Evolutionary conservation across 805 yeast genomes (phyloP).

Genomic region (Candida corydali): DNA sequence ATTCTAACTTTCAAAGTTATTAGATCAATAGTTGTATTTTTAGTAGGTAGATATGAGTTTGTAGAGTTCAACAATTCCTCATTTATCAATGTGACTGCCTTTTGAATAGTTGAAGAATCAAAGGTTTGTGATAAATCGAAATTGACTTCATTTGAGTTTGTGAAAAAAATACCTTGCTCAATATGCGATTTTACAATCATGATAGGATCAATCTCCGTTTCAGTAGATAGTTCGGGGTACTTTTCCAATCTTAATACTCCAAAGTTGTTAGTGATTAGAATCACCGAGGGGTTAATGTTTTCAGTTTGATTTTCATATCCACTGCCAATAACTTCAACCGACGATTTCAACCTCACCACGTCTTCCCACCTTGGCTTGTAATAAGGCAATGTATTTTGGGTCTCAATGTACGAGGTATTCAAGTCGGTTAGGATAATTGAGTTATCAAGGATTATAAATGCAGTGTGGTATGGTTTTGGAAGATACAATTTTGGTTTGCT

Average conservation of each 20-base stretch:
- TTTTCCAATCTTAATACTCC: constrained; percentile 64
- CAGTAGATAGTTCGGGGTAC: constrained; percentile 14
- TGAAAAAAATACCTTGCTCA: constrained; percentile 78
- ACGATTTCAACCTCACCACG: constrained; percentile 51
- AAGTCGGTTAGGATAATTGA: constrained; percentile 67
- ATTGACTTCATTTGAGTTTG: constrained; percentile 42
- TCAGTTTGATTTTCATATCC: constrained; percentile 45
- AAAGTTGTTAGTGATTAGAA: constrained; percentile 44
- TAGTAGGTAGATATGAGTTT: constrained; percentile 54
- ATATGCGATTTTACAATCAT: constrained; percentile 65
- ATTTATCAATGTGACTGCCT: constrained; percentile 46
- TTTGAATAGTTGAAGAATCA: constrained; percentile 13
- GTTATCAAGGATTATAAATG: constrained; percentile 55
- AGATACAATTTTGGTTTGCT: constrained; percentile 47
- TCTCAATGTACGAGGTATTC: constrained; percentile 27
- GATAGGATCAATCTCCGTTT: constrained; percentile 15
- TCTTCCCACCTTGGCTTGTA: constrained; percentile 76
- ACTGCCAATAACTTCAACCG: constrained; percentile 52
- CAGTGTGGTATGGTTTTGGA: constrained; percentile 57
- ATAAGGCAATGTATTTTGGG: constrained; percentile 17
- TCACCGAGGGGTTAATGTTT: constrained; percentile 41
- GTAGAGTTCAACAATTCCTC: constrained; percentile 54
- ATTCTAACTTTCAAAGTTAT: constrained; percentile 46
- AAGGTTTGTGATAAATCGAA: constrained; percentile 35
- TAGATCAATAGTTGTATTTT: constrained; percentile 47